phyloP scores from a whole-genome alignment of 345 rosid genomes.

The Dipteronia sinensis region DNA sequence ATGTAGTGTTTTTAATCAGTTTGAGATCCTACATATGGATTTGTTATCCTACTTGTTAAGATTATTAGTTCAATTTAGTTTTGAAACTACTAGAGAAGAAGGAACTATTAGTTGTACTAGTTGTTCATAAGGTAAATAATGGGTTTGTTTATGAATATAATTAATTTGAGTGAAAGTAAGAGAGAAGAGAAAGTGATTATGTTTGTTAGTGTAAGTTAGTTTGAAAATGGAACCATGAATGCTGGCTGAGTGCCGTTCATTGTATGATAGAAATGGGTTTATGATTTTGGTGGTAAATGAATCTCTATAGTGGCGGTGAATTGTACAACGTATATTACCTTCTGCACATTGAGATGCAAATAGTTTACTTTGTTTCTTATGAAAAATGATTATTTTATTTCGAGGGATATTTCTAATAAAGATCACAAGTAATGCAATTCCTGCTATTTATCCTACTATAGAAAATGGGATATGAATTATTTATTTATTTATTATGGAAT shows the following conservation, averaged over 20 bases:
- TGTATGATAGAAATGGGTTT: too few species aligned
- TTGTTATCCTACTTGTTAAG: not conserved
- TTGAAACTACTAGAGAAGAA: not conserved
- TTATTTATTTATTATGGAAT: not conserved
- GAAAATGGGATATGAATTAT: not conserved
- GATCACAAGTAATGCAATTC: not conserved
- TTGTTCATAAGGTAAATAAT: too few species aligned
- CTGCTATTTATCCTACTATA: not conserved
- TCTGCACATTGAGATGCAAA: too few species aligned
- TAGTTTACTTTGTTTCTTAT: too few species aligned
- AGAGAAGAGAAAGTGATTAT: too few species aligned
- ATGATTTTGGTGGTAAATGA: not conserved
- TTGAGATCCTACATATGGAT: too few species aligned
- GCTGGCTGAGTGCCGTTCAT: too few species aligned
- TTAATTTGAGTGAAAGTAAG: too few species aligned
- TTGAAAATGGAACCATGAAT: not conserved
- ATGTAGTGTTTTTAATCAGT: not conserved
- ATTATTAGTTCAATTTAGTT: not conserved
- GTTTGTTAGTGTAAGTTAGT: not conserved
- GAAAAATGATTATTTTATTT: not conserved
- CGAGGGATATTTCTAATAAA: not conserved
- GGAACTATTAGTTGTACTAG: too few species aligned
- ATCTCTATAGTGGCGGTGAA: not conserved
- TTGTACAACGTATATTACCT: not conserved
- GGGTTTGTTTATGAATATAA: too few species aligned